phyloP scores from a whole-genome alignment of 495 filamentous ascomycete genomes.

The Penicillium odoratum region DNA sequence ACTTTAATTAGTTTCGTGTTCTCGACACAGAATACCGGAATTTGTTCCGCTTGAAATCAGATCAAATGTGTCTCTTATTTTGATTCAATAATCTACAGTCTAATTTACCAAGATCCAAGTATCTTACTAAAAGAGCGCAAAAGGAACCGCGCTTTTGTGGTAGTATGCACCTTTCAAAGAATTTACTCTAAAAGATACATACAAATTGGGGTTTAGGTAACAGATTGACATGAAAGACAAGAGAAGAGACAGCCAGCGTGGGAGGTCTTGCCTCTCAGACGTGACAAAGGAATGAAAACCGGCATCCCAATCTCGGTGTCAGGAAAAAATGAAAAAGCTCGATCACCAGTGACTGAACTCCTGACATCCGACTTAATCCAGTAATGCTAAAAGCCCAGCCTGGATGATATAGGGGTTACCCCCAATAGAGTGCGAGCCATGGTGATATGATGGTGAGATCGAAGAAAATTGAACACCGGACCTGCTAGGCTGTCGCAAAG shows the following conservation, averaged over 20 bases:
- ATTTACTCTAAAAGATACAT: slow-evolving; percentile 25
- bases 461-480: background rate
- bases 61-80: background rate
- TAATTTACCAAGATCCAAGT: background rate
- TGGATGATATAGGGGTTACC: slow-evolving; percentile 50
- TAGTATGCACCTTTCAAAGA: slow-evolving; percentile 24
- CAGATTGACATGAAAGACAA: slow-evolving; percentile 21
- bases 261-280: slow-evolving; percentile 21
- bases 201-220: slow-evolving; percentile 23
- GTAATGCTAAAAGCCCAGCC: slow-evolving; percentile 41
- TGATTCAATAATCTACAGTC: background rate
- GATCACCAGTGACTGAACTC: slow-evolving; percentile 30
- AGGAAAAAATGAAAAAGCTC: slow-evolving; percentile 21
- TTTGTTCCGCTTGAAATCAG: background rate
- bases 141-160: background rate
- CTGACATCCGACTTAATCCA: slow-evolving; percentile 37
- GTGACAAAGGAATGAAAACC: slow-evolving; percentile 22
- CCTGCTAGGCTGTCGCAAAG: slow-evolving; percentile 6
- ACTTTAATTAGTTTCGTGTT: no score
- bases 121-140: slow-evolving; percentile 6
- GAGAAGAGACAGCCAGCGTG: slow-evolving; percentile 28
- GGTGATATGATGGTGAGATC: slow-evolving; percentile 7
- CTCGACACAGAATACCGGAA: background rate
- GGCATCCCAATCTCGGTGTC: slow-evolving; percentile 30
- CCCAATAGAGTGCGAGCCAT: slow-evolving; percentile 36